Evolutionary conservation across 306 rosid species (phyloP).

Genomic region (Chamaecrista fasciculata): DNA sequence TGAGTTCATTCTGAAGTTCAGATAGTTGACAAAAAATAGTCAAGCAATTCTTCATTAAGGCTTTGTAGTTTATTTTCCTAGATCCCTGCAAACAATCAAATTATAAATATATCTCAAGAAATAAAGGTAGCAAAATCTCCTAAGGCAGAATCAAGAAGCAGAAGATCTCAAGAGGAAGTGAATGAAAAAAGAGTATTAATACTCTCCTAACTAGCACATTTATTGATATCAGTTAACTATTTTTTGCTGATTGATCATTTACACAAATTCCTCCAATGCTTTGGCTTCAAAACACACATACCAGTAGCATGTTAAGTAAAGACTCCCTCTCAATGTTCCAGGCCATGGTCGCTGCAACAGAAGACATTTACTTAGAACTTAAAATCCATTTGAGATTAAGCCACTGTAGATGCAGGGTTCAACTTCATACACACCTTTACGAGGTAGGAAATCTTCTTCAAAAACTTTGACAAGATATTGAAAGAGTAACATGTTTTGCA

Average conservation of each 20-base stretch:
- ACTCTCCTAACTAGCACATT: slow-evolving; percentile 7
- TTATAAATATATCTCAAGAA: slow-evolving; percentile 23
- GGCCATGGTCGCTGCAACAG: slow-evolving; percentile 56
- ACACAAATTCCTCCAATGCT: slow-evolving; percentile 18
- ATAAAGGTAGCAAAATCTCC: slow-evolving; percentile 6
- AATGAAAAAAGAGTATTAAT: slow-evolving; percentile 7
- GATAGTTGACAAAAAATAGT: slow-evolving; percentile 55
- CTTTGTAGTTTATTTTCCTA: slow-evolving; percentile 66
- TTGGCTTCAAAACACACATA: slow-evolving; percentile 37
- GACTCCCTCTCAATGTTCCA: slow-evolving; percentile 85
- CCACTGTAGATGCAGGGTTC: slow-evolving; percentile 19
- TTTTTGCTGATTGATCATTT: slow-evolving; percentile 23
- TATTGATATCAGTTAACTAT: slow-evolving; percentile 18
- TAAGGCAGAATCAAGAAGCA: slow-evolving; percentile 16
- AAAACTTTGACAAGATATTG: slow-evolving; percentile 71
- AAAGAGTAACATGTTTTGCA: slow-evolving; percentile 65
- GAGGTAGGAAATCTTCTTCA: slow-evolving; percentile 72
- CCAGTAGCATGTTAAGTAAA: slow-evolving; percentile 71
- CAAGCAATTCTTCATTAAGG: slow-evolving; percentile 67
- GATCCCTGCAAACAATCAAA: slow-evolving; percentile 58
- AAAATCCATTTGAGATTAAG: slow-evolving; percentile 19
- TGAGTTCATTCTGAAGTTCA: slow-evolving; percentile 42
- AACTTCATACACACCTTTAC: slow-evolving; percentile 55
- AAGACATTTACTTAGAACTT: slow-evolving; percentile 31
- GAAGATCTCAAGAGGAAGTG: slow-evolving; percentile 20